phyloP scores from a whole-genome alignment of 208 protist genomes.

The Trypanosoma boissoni region DNA sequence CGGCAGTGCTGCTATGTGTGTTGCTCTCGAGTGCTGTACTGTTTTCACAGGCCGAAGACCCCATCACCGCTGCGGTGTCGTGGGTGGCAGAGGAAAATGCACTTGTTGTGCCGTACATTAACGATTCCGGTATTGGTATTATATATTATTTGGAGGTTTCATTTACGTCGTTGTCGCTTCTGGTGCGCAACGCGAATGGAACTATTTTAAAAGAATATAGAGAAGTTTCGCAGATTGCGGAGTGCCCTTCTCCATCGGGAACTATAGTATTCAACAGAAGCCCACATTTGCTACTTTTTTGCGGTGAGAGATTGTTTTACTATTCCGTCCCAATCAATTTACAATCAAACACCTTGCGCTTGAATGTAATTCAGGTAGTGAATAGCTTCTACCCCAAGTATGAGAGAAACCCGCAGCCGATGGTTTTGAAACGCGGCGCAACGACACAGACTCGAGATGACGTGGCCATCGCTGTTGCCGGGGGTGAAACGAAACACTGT shows the following conservation, averaged over 20 bases:
- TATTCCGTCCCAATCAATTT: background rate
- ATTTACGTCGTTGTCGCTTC: background rate
- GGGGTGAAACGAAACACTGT: background rate
- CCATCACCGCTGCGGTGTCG: too few relatives aligned
- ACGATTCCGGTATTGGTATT: too few relatives aligned
- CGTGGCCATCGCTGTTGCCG: background rate
- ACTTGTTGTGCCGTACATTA: too few relatives aligned
- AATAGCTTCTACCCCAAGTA: constrained; percentile 1
- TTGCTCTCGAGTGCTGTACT: too few relatives aligned
- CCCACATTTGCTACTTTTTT: constrained; percentile 5
- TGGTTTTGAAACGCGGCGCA: background rate
- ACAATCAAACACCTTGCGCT: background rate
- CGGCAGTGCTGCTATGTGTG: too few relatives aligned
- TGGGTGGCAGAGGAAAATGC: too few relatives aligned
- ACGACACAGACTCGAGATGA: background rate
- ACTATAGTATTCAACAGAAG: background rate
- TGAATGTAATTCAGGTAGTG: background rate
- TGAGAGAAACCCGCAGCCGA: background rate
- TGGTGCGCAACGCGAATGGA: background rate
- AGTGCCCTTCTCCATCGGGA: background rate
- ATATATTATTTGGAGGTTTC: background rate
- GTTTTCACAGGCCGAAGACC: too few relatives aligned
- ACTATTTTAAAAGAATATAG: background rate
- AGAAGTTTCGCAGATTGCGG: background rate
- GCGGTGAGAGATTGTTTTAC: background rate